Conservation (phyloP, 169 alveolate genomes). For the Eimeria falciformis region DNA sequence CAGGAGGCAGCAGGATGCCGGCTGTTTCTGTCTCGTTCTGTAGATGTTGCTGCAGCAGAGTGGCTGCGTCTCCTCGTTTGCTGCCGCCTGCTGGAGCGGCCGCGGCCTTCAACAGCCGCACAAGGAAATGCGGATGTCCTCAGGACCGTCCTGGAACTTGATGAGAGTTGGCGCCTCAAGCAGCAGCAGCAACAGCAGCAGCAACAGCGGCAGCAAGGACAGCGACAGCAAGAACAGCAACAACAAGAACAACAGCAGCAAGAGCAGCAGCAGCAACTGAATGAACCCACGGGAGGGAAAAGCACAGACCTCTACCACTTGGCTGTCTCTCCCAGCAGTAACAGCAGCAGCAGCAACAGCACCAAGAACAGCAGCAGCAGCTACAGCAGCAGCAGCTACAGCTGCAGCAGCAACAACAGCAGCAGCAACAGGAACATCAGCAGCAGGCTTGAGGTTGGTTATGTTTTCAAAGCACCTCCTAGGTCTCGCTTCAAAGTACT, state of each 20-base stretch:
- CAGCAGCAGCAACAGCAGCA: constrained; percentile 19
- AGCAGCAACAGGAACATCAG: neutral
- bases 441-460: constrained; percentile 32
- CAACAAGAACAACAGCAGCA: neutral
- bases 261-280: constrained; percentile 21
- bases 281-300: neutral
- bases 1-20: constrained; percentile 1
- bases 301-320: too few relatives aligned
- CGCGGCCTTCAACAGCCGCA: constrained; percentile 48
- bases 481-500: neutral
- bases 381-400: neutral
- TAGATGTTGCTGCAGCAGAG: constrained; percentile 7
- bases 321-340: neutral
- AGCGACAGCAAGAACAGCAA: neutral
- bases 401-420: constrained; percentile 29
- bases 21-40: neutral
- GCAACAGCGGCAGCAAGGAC: constrained; percentile 40
- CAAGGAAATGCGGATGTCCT: constrained; percentile 30
- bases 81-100: constrained; percentile 46
- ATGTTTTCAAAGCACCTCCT: neutral
- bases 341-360: neutral
- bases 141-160: neutral
- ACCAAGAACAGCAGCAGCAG: neutral
- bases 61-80: neutral
- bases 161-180: constrained; percentile 8